Evolutionary conservation across 345 rosid species (phyloP), one percentile per base, ranked within the genome.

Genomic region (Arabis hirsuta): DNA sequence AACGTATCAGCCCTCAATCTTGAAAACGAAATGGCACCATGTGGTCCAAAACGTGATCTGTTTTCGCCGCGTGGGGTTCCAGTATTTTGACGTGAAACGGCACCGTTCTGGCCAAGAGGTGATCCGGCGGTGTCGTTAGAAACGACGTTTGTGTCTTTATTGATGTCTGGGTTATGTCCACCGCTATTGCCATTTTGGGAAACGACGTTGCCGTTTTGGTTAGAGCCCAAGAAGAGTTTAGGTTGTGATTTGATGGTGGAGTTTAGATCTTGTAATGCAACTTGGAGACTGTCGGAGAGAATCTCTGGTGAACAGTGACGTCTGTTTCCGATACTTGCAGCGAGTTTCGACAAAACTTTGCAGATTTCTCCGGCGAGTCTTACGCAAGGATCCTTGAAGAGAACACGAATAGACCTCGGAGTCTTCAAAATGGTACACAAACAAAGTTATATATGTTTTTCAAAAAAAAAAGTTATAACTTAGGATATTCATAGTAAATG

Each of bases 251-350:
- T 87, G 54, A 90, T 53, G 12, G 95, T 90, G 1, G 73, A 71
- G 84, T 90, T 83, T 12, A 90, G 86, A 70, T 91, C 97, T 34
- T 82, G 90, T 24, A 91, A 61, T 55, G 97, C 90, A 31, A 85
- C 84, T 1, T 89, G 88, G 31, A 91, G 96, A 60, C 84, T 82
- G 46, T 89, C 96, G 0, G 93, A 88, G 74, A 91, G 90, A 22
- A 88, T 82, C 74, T 77, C 88, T 0, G 92, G 96, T 0, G 97
- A 87, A 78, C 92, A 88, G 11, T 79, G 92, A 13, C 90, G 86
- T 7, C 86, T 86, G 56, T 78, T 79, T 71, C 61, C 64, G 20
- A 91, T 80, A 53, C 96, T 86, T 38, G 50, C 58, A 3, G 91
- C 91, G 2, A 89, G 90, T 71, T 89, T 88, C 72, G 57, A 71